Base-by-base conservation (phyloP, 2,329 filamentous ascomycete species). In the Fusarium nygamai region DNA sequence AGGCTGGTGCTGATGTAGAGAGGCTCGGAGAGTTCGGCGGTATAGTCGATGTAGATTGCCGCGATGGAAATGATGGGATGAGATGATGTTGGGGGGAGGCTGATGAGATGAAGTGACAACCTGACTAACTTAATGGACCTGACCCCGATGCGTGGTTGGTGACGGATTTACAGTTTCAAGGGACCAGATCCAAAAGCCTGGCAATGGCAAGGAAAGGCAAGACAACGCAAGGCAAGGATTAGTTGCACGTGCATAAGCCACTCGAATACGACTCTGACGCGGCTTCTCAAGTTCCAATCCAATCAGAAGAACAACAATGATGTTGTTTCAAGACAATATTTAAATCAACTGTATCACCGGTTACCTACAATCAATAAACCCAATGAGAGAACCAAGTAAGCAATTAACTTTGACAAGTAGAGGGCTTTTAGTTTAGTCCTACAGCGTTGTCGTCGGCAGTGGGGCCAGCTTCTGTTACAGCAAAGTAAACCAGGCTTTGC, bases 161-260 rank as follows among this genome's bases (percentile, higher is more conserved):
- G 53, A 72, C 72, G 68, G 68, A 58, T 74, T 74, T 72, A 75
- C 58, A 69, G 72, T 74, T 75, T 73, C 72, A 74, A 75, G 57
- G 46, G 64, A 67, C 46, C 72, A 41, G 47, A 70, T 43, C 46
- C 54, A 70, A 72, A 69, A 58, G 47, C 50, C 57, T 43, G 63
- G 36, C 71, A 71, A 67, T 56, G 51, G 51, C 36, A 54, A 38
- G 19, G 13, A 20, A 53, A 53, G 50, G 50, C 50, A 54, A 33
- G 53, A 7, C 48, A 73, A 69, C 27, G 33, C 41, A 51, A 38
- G 63, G 43, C 72, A 74, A 65, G 64, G 72, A 72, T 74, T 58
- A 56, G 39, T 47, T 74, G 72, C 72, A 74, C 72, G 72, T 74
- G 72, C 72, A 74, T 71, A 48, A 72, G 64, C 61, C 72, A 69